phyloP scores from a whole-genome alignment of 306 rosid genomes.

The Sphenostylis stenocarpa region DNA sequence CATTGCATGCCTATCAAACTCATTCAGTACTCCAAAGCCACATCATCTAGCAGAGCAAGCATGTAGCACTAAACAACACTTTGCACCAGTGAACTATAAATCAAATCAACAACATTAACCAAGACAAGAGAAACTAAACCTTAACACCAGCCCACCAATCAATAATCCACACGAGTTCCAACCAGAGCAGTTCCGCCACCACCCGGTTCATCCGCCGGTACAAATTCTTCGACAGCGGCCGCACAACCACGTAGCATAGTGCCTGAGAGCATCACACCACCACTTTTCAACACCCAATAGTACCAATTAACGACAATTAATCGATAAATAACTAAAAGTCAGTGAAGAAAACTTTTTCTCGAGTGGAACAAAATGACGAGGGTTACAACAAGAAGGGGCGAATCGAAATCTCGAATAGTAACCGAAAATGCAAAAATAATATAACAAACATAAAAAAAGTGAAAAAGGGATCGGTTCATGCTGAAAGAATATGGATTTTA shows the following conservation, averaged over 20 bases:
- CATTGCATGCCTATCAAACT: background rate
- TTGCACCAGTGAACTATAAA: background rate
- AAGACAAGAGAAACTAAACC: constrained; percentile 37
- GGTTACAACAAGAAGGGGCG: background rate
- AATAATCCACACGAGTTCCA: constrained; percentile 70
- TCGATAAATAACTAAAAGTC: background rate
- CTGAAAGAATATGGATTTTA: background rate
- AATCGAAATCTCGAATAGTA: background rate
- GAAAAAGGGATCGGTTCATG: background rate
- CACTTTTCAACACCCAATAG: background rate
- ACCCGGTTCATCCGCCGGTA: constrained; percentile 67
- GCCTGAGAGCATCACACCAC: constrained; percentile 48
- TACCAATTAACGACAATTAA: background rate
- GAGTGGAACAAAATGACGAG: background rate
- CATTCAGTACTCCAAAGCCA: background rate
- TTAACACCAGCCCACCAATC: constrained; percentile 93
- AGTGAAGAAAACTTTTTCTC: background rate
- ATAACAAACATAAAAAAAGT: background rate
- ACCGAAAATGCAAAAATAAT: background rate
- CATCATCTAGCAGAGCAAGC: background rate
- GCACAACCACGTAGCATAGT: constrained; percentile 53
- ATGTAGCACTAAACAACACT: constrained; percentile 2
- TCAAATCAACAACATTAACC: background rate
- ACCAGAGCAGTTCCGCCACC: constrained; percentile 69
- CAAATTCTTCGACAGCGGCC: constrained; percentile 64